Evolutionary conservation across 495 filamentous ascomycete genomes (phyloP).

Genomic region (Daldinia childiae): DNA sequence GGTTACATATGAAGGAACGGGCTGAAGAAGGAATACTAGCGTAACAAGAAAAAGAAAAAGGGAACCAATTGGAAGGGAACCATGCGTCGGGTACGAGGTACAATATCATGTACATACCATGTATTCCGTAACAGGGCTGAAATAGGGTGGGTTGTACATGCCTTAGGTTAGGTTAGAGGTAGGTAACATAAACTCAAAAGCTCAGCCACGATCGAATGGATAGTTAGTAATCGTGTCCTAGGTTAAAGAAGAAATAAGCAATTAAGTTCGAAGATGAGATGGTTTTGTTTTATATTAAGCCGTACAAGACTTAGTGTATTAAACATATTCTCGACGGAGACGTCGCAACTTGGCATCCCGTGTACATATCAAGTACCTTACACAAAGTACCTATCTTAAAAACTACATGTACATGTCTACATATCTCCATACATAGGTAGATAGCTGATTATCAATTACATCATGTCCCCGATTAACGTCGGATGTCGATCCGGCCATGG

Average conservation of each 20-base stretch:
- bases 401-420: not conserved
- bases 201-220: constrained; percentile 32
- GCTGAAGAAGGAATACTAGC: not conserved
- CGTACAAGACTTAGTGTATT: constrained; percentile 5
- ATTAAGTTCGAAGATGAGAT: not conserved
- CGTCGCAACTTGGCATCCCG: constrained; percentile 10
- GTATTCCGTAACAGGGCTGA: no score
- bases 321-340: constrained; percentile 12
- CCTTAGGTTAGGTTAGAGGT: no score
- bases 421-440: no score
- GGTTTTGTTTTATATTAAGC: constrained; percentile 2
- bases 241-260: no score
- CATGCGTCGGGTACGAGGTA: constrained; percentile 18
- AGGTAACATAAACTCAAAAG: not conserved
- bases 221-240: no score
- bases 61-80: constrained; percentile 23
- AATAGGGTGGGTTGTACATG: not conserved
- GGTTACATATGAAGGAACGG: not conserved
- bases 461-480: not conserved
- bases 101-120: not conserved
- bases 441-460: constrained; percentile 13
- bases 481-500: not conserved
- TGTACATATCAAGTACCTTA: constrained; percentile 12
- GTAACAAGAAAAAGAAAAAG: constrained; percentile 18
- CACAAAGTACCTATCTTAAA: constrained; percentile 7